Conservation (phyloP, 495 filamentous ascomycete genomes). For the Penicillium steckii region DNA sequence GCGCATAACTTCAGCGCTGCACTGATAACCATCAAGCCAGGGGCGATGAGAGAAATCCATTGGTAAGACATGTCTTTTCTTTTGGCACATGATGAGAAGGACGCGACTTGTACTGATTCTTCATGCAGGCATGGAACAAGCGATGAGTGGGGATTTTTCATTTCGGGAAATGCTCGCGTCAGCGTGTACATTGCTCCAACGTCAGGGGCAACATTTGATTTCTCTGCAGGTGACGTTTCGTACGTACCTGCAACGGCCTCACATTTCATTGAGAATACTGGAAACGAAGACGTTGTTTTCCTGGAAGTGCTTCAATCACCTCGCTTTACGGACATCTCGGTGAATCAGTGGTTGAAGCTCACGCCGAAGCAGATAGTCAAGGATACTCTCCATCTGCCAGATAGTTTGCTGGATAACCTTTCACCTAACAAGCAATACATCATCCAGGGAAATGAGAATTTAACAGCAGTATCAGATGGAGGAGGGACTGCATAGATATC, state of each 20-base stretch:
- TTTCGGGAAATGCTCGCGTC: constrained; percentile 2
- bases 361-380: constrained; percentile 5
- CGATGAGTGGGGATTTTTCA: constrained; percentile 9
- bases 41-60: constrained; percentile 7
- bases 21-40: constrained; percentile 8
- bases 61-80: neutral
- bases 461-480: neutral
- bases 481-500: neutral
- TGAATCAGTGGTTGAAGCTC: constrained; percentile 8
- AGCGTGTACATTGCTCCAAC: constrained; percentile 4
- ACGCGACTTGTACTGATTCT: neutral
- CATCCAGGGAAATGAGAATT: constrained; percentile 2
- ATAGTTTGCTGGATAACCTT: constrained; percentile 8
- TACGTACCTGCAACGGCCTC: neutral
- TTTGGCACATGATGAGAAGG: neutral
- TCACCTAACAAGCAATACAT: constrained; percentile 8
- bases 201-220: constrained; percentile 3
- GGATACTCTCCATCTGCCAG: constrained; percentile 7
- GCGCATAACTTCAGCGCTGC: constrained; percentile 4
- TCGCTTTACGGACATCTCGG: constrained; percentile 7
- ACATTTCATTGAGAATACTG: constrained; percentile 8
- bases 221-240: constrained; percentile 5
- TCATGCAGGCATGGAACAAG: constrained; percentile 1
- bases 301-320: constrained; percentile 4
- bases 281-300: constrained; percentile 6